Base-by-base conservation (phyloP, 352 stramenopile species). In the Phytopythium delawarense region DNA sequence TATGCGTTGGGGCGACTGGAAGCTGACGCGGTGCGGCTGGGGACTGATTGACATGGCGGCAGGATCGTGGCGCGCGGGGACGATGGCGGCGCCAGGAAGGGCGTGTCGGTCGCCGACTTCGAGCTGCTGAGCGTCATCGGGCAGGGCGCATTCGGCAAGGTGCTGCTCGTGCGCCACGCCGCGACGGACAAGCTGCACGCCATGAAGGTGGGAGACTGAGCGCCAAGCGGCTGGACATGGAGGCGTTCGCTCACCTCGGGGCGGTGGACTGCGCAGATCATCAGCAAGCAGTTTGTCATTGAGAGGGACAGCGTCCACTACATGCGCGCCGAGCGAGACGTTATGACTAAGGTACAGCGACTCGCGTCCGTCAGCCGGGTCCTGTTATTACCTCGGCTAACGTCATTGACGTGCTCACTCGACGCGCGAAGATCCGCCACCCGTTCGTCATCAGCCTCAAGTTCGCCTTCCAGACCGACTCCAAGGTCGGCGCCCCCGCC, bases 101-200 rank as follows among this genome's bases (percentile, higher is more conserved):
- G 67, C 7, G 75, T 87, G 28, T 81, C 70, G 21, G 80, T 98
- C 15, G 90, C 96, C 30, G 97, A 99, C 75, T 99, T 99, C 75
- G 79, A 98, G 63, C 71, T 99, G 32, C 78, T 99, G 21, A 97
- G 91, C 57, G 94, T 99, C n/a, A 98, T 99, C 49, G 84, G 84
- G 7, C 84, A 92, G 63, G 84, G 84, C 21, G 79, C 84, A n/a
- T 92, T 92, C 46, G 84, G 81, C 40, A 87, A 85, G 78, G 84
- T 94, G 48, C 59, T 94, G 57, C 71, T 94, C 53, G 85, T 94
- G 28, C 82, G 84, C 34, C 81, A 92, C 59, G 63, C 58, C 51
- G 71, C 67, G 45, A 84, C 77, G 0, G 72, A 66, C 57, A 77
- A 79, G 62, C 72, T 94, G 32, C 83, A 91, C 51, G 83, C 85